A percentile compares a stretch with the other conserved stretches of the same genome.
Conservation (phyloP, 1,284 basidiomycete genomes). For the Ustilago shanxiensis region DNA sequence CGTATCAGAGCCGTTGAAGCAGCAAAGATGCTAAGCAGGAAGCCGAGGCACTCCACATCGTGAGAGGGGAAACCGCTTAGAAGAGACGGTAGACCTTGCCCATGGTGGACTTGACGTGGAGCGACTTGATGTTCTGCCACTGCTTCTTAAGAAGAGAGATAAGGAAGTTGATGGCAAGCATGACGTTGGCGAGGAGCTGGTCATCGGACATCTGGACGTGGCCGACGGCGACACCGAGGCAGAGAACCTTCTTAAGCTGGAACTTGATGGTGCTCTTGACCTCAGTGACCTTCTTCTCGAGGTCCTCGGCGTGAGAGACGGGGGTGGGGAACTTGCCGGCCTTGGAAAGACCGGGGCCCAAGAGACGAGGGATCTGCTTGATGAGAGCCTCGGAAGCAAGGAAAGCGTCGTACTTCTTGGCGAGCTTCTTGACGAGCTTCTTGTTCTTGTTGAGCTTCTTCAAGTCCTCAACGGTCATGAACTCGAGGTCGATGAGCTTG, state of each 20-base stretch:
- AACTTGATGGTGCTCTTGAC: slow-evolving; percentile 91
- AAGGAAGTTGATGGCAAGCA: slow-evolving; percentile 99
- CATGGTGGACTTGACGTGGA: slow-evolving; percentile 99
- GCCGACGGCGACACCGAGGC: slow-evolving; percentile 97
- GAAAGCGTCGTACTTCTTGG: slow-evolving; percentile 99
- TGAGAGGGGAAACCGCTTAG: slow-evolving; percentile 73
- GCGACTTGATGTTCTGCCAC: slow-evolving; percentile 99
- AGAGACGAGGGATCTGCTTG: slow-evolving; percentile 99
- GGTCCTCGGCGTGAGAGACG: slow-evolving; percentile 91
- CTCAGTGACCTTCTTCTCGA: slow-evolving; percentile 90
- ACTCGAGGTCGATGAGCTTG: slow-evolving; percentile 95
- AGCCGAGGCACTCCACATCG: slow-evolving; percentile 11
- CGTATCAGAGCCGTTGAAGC: background rate
- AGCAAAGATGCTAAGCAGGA: background rate
- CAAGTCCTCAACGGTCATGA: slow-evolving; percentile 98
- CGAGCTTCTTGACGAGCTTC: slow-evolving; percentile 99
- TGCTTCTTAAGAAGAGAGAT: slow-evolving; percentile 99
- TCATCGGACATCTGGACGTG: slow-evolving; percentile 98
- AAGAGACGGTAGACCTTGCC: slow-evolving; percentile 96
- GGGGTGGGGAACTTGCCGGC: slow-evolving; percentile 98
- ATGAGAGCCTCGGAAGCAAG: slow-evolving; percentile 96
- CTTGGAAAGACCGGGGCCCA: slow-evolving; percentile 99
- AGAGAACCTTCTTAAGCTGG: slow-evolving; percentile 91
- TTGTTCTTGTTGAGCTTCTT: slow-evolving; percentile 99
- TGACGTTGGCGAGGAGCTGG: slow-evolving; percentile 95